A percentile compares a stretch with the other conserved stretches of the same genome.
Evolutionary conservation across 2,329 filamentous ascomycete species (phyloP).

Genomic region (Lasiodiplodia sp.): DNA sequence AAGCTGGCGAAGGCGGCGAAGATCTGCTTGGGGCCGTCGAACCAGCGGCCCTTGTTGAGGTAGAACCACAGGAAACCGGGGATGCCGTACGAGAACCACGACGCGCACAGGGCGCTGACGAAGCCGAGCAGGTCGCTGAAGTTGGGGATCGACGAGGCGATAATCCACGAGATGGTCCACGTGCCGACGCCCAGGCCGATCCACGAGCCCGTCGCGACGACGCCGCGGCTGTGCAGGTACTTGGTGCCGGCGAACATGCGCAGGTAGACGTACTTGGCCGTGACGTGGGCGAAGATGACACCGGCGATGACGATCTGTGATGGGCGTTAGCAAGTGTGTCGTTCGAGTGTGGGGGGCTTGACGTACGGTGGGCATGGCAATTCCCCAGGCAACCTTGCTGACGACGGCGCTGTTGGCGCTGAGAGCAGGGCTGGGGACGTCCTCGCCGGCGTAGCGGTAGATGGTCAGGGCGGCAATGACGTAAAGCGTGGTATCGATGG

Average conservation of each 20-base stretch:
- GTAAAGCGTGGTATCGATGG: conserved; percentile 67
- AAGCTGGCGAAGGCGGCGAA: conserved; percentile 40
- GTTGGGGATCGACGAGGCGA: conserved; percentile 74
- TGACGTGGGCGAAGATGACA: conserved; percentile 74
- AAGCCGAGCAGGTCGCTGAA: conserved; percentile 74
- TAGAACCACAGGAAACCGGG: conserved; percentile 49
- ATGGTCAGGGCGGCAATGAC: conserved; percentile 73
- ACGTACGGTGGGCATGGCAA: conserved; percentile 67
- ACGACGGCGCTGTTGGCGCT: conserved; percentile 66
- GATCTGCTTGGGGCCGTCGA: conserved; percentile 43
- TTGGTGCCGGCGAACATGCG: conserved; percentile 61
- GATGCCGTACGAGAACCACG: conserved; percentile 68
- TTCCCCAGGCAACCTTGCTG: conserved; percentile 74
- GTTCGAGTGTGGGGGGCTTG: not conserved
- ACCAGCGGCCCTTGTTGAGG: conserved; percentile 54
- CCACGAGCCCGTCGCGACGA: conserved; percentile 49
- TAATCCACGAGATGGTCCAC: conserved; percentile 74
- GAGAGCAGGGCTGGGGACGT: conserved; percentile 71
- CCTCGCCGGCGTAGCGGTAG: conserved; percentile 70
- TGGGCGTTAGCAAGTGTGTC: not conserved
- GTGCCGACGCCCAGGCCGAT: conserved; percentile 41
- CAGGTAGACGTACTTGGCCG: conserved; percentile 70
- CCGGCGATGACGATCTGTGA: conserved; percentile 70
- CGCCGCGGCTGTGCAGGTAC: conserved; percentile 52
- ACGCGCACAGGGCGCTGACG: conserved; percentile 67